phyloP scores from a whole-genome alignment of 139 green algal species.

The Zygnema circumcarinatum region DNA sequence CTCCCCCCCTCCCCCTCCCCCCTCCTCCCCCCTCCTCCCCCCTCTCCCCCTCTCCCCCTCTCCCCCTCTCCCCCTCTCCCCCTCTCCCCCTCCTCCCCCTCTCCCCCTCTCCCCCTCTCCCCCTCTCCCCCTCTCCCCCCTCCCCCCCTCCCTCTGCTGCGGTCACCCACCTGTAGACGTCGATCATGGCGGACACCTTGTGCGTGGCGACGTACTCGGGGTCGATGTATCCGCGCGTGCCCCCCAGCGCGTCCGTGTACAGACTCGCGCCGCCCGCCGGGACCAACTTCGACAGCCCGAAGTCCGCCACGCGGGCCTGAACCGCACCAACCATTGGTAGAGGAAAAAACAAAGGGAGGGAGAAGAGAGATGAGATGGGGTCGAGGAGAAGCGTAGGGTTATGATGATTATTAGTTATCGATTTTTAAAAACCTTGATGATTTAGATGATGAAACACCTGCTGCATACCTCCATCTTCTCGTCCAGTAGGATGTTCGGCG shows the following conservation, averaged over 20 bases:
- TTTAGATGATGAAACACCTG: neutral
- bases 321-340: neutral
- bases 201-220: conserved; percentile 20
- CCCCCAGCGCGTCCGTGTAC: neutral
- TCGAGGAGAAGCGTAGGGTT: neutral
- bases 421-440: no score
- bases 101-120: no score
- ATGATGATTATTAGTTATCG: no score
- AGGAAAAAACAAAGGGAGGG: neutral
- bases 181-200: neutral
- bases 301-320: conserved; percentile 5
- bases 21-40: no score
- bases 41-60: no score
- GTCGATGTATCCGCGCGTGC: conserved; percentile 22
- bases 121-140: no score
- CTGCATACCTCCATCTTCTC: conserved; percentile 6
- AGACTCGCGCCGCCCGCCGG: neutral
- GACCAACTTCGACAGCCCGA: conserved; percentile 19
- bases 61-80: no score
- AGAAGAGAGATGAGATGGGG: neutral
- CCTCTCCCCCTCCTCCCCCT: no score
- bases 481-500: conserved; percentile 19
- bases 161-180: conserved; percentile 16
- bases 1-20: no score
- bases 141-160: no score